These are phyloP conservation scores for Hordeum marinum DNA, from an alignment of 176 grass and related monocot genomes.

Conservation along the genomic window DNA sequence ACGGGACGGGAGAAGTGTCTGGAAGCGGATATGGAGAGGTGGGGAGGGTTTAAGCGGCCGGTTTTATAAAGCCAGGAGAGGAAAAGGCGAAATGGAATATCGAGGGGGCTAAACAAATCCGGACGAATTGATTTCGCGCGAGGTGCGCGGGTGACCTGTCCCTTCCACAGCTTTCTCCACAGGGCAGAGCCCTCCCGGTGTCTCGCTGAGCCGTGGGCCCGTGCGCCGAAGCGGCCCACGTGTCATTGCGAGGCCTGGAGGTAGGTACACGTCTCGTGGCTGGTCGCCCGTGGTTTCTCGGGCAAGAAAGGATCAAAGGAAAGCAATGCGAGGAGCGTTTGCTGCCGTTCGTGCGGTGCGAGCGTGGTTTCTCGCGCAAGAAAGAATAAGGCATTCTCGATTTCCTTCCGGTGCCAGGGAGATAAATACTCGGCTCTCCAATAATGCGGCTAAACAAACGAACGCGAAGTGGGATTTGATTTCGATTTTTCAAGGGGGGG, in stretches of 20 bases:
- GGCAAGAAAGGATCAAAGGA: slow-evolving; percentile 12
- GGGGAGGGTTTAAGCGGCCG: background rate
- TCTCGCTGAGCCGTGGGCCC: slow-evolving; percentile 7
- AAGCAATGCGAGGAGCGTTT: background rate
- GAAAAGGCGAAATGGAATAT: background rate
- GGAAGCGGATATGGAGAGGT: slow-evolving; percentile 1
- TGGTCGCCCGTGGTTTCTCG: slow-evolving; percentile 4
- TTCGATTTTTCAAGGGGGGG: background rate
- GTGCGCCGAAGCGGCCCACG: background rate
- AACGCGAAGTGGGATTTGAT: background rate
- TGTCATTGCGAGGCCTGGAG: background rate
- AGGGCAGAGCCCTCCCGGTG: background rate
- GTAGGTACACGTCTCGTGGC: background rate
- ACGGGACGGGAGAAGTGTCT: background rate
- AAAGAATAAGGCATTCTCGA: background rate
- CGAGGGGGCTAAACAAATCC: background rate
- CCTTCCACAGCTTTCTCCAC: background rate
- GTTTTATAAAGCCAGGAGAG: background rate
- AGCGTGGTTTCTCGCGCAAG: slow-evolving; percentile 9
- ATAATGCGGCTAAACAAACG: background rate
- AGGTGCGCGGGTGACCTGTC: slow-evolving; percentile 37
- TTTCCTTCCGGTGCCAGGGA: background rate
- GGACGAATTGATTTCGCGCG: background rate
- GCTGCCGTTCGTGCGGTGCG: background rate
- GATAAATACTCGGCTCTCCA: background rate